These are phyloP conservation scores for Exophiala sideris DNA, from an alignment of 2,329 filamentous ascomycete species.

Conservation along the genomic window DNA sequence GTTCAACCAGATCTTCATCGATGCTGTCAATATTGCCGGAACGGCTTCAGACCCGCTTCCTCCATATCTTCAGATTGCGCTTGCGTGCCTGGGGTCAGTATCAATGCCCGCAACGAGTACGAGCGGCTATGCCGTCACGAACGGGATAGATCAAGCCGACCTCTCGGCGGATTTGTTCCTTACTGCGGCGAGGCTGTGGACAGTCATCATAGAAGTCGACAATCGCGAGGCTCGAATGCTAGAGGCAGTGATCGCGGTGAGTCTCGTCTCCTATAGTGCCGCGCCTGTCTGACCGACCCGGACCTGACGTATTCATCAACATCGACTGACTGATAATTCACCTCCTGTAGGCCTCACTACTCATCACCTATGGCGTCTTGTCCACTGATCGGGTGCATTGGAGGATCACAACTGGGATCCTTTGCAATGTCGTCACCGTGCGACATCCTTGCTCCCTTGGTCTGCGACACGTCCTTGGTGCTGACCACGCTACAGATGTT, in stretches of 20 bases:
- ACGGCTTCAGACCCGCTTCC: background rate
- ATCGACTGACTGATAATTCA: background rate
- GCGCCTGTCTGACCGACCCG: too few relatives aligned
- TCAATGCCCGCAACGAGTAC: background rate
- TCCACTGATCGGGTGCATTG: conserved; percentile 1
- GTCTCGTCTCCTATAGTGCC: background rate
- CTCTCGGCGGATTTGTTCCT: conserved; percentile 3
- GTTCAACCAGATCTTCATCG: conserved; percentile 12
- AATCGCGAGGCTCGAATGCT: conserved; percentile 11
- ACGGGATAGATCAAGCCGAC: conserved; percentile 1
- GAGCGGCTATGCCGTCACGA: background rate
- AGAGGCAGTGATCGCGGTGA: conserved; percentile 10
- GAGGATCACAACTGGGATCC: conserved; percentile 2
- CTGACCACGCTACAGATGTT: conserved; percentile 8
- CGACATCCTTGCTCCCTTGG: background rate
- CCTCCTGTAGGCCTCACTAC: background rate
- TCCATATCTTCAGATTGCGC: conserved; percentile 13
- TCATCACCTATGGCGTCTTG: conserved; percentile 5
- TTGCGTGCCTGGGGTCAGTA: conserved; percentile 11
- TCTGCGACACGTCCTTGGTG: background rate
- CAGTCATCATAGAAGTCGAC: conserved; percentile 13
- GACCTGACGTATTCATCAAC: too few relatives aligned
- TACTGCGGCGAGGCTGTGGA: conserved; percentile 4
- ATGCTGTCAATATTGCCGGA: conserved; percentile 1
- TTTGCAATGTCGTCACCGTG: conserved; percentile 14